These are phyloP conservation scores for Zygnema circumcarinatum DNA, from an alignment of 139 green algal genomes.

Conservation along the genomic window DNA sequence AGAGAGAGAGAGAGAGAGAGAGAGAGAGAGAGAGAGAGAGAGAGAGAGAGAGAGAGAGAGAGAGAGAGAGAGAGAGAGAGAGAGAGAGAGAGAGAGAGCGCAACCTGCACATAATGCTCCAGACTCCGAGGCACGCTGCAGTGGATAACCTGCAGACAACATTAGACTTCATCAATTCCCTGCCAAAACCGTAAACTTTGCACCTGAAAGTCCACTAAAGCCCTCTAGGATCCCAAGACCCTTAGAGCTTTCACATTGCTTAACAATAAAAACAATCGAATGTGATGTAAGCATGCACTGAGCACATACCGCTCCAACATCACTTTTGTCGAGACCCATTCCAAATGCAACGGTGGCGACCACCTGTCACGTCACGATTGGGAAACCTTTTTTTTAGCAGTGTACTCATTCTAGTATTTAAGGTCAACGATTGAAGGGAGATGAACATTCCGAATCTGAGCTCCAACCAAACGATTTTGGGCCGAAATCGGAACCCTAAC, in stretches of 20 bases:
- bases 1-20: too few relatives aligned
- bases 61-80: too few relatives aligned
- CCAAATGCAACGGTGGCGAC: slow-evolving; percentile 67
- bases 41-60: too few relatives aligned
- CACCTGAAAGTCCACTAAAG: too few relatives aligned
- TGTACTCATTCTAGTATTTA: background rate
- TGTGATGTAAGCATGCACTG: background rate
- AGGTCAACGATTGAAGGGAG: slow-evolving; percentile 23
- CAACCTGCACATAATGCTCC: slow-evolving; percentile 60
- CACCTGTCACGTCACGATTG: slow-evolving; percentile 29
- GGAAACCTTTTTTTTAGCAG: background rate
- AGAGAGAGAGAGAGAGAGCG: too few relatives aligned
- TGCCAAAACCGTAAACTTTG: too few relatives aligned
- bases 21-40: too few relatives aligned
- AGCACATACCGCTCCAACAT: slow-evolving; percentile 61
- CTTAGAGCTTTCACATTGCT: too few relatives aligned
- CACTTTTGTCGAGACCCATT: slow-evolving; percentile 67
- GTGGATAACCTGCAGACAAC: slow-evolving; percentile 57
- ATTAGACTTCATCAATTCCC: too few relatives aligned
- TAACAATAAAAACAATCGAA: background rate
- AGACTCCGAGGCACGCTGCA: slow-evolving; percentile 54
- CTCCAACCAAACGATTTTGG: background rate
- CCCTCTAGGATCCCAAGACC: too few relatives aligned
- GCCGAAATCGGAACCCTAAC: background rate
- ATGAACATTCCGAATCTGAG: slow-evolving; percentile 4